phyloP scores from a whole-genome alignment of 441 rosid genomes.

The Adansonia madagascariensis region DNA sequence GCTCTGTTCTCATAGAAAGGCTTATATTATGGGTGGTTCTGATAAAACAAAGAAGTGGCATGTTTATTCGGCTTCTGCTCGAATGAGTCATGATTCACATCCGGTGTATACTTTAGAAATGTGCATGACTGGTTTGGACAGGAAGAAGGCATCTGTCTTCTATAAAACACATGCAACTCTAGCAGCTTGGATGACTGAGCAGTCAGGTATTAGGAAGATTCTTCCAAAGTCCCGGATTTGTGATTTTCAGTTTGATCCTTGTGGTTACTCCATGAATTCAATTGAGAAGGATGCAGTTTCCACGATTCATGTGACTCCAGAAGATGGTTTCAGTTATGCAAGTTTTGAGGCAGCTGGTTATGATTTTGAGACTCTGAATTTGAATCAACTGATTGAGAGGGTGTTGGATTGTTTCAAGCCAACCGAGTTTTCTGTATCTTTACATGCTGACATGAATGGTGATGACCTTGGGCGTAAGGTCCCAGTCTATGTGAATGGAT shows the following conservation, averaged over 20 bases:
- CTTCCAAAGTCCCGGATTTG: slow-evolving; percentile 65
- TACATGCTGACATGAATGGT: slow-evolving; percentile 34
- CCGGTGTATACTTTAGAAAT: slow-evolving; percentile 59
- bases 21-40: slow-evolving; percentile 53
- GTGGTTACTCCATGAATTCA: slow-evolving; percentile 76
- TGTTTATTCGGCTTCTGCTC: slow-evolving; percentile 57
- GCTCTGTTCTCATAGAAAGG: slow-evolving; percentile 47
- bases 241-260: slow-evolving; percentile 69
- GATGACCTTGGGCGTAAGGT: slow-evolving; percentile 32
- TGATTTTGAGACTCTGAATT: slow-evolving; percentile 42
- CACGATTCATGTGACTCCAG: slow-evolving; percentile 72
- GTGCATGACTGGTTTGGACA: slow-evolving; percentile 72
- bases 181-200: slow-evolving; percentile 52
- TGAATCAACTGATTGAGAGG: slow-evolving; percentile 47
- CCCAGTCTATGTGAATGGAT: slow-evolving; percentile 42
- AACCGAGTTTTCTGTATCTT: slow-evolving; percentile 56
- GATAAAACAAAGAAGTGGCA: slow-evolving; percentile 64
- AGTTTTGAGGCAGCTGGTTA: slow-evolving; percentile 70
- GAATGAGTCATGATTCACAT: slow-evolving; percentile 7
- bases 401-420: slow-evolving; percentile 65
- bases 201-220: slow-evolving; percentile 64
- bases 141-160: slow-evolving; percentile 58
- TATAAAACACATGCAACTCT: slow-evolving; percentile 46
- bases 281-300: slow-evolving; percentile 56
- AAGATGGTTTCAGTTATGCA: slow-evolving; percentile 75